Evolutionary conservation across 129 eudicot genomes (phyloP), one percentile per base, ranked within the genome.

Genomic region (Flaveria robusta): DNA sequence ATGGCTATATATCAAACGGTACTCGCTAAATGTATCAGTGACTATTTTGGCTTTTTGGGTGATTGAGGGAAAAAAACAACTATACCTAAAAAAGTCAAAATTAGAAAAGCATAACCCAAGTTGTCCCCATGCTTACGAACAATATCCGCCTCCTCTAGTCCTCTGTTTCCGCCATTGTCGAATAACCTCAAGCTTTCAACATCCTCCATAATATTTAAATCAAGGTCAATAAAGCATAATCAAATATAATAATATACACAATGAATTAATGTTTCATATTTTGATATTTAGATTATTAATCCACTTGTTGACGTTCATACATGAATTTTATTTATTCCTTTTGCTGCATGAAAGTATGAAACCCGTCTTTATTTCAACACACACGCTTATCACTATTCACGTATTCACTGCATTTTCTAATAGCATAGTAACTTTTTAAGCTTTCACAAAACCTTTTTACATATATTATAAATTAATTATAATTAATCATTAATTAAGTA

Each of bases 141-240:
- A 16, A 31, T 26, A 26, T 49, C 16, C 43, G 41, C 9, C 22
- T 47, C 74, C 56, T 24, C 62, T 70, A 0, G 39, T 34, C 39
- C 11, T 43, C 49, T 43, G 62, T 51, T 50, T 31, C 74, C 47
- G 46, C 64, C 63, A 50, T 52, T 29, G 76, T 31, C 76, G 5
- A 54, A 31, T 47, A 71, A 52, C 60, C 66, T 71, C 76, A 31
- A 71, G 19, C 31, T 76, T 66, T 62, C 67, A 62, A 62, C 72
- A 66, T 66, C 73, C 26, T 31, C 23, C 22, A 13, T 34, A 34
- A 24, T 54, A 66, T 76, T 23, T 52, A 45, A 76, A 50, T 65
- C 26, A 76, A 76, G 8, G 49, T 49, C 77, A 66, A 31, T 42
- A 66, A 22, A 34, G 31, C 80, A 50, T 13, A 65, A 13, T 46